Evolutionary conservation across 2,329 filamentous ascomycete species (phyloP).

Genomic region (Talaromyces funiculosus): DNA sequence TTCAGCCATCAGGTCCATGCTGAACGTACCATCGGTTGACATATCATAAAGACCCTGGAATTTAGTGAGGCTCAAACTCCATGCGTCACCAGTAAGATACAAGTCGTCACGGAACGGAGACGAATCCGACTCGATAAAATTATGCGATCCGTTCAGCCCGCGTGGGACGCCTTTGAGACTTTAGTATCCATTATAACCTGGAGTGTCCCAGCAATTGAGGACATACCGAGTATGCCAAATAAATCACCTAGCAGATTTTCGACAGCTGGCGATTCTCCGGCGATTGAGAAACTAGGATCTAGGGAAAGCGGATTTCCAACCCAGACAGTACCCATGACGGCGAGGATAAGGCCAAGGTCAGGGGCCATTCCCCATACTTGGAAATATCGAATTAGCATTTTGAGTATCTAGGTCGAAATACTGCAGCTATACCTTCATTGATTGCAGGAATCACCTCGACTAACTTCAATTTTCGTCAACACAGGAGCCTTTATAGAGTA

Average conservation of each 20-base stretch:
- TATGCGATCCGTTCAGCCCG: conserved; percentile 50
- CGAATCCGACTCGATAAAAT: conserved; percentile 51
- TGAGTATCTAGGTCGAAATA: not conserved
- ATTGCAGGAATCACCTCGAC: conserved; percentile 29
- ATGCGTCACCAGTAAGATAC: conserved; percentile 48
- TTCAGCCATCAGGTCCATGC: conserved; percentile 40
- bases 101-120: conserved; percentile 51
- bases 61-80: conserved; percentile 48
- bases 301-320: conserved; percentile 49
- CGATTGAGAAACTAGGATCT: conserved; percentile 49
- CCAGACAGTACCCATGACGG: conserved; percentile 45
- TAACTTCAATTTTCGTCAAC: conserved; percentile 20
- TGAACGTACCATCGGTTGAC: conserved; percentile 32
- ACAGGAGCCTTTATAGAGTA: not conserved
- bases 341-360: conserved; percentile 39
- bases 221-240: conserved; percentile 38
- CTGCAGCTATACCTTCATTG: conserved; percentile 20
- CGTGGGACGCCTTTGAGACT: conserved; percentile 35
- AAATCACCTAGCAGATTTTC: conserved; percentile 42
- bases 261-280: conserved; percentile 36
- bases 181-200: not conserved
- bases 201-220: not conserved
- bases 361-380: conserved; percentile 46
- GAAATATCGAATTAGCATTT: not conserved
- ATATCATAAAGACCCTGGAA: conserved; percentile 35